Evolutionary conservation across 306 rosid species (phyloP), one percentile per base, ranked within the genome.

Genomic region (Trifolium pratense): DNA sequence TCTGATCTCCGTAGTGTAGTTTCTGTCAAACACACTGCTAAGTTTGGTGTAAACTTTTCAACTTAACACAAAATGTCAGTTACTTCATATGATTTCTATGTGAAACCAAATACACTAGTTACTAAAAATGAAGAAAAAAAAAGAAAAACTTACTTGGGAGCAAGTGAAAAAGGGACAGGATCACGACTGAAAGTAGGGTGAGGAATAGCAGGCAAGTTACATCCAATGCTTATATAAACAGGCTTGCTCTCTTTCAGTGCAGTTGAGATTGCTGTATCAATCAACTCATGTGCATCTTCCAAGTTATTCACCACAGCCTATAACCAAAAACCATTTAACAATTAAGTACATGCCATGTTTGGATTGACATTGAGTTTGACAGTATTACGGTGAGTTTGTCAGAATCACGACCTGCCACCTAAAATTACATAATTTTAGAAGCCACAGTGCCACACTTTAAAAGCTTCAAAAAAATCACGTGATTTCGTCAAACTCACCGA

Each of bases 161-260:
- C 73, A 6, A 87, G 53, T 5, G 87, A 79, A 58, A 90, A 86
- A 8, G 94, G 98, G 70, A 93, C 88, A 1, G 89, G 97, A 1
- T 85, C 96, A 2, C 88, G 80, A 45, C 79, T 81, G 70, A 93
- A 93, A 40, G 97, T 91, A 16, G 97, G 97, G 76, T 93, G 97
- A 66, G 97, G 98, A 77, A 87, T 75, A 0, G 59, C 92, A 4
- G 86, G 68, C 76, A 93, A 74, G 86, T 93, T 89, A 55, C 96
- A 91, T 78, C 97, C 64, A 13, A 93, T 82, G 85, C 97, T 93
- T 66, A 93, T 89, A 58, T 91, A 93, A 36, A 91, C 97, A 58
- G 98, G 98, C 61, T 93, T 93, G 80, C 96, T 91, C 75, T 93
- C 93, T 76, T 91, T 88, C 86, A 93, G 57, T 10, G 91, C 68